Base-by-base conservation (phyloP, 495 filamentous ascomycete genomes). In the Neurospora discreta region DNA sequence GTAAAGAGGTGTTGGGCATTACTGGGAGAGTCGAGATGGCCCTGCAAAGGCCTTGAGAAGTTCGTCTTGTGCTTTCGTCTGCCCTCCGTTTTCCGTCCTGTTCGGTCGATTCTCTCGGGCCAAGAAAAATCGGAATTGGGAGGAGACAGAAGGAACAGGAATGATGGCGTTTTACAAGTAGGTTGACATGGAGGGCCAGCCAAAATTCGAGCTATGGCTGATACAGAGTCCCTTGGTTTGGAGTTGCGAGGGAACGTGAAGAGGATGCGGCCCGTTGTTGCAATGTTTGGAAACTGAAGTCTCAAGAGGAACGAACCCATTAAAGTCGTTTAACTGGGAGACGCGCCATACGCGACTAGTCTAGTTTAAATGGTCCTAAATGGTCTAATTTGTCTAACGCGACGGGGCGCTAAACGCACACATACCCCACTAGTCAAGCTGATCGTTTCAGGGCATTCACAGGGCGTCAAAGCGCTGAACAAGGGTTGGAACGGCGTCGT, bases 1-100 rank as follows among this genome's bases (percentile, higher is more conserved):
- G 81, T 30, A 85, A 75, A 11, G 79, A 78, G 11, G 84, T 86
- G 76, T 86, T 86, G n/a, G 84, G 79, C 84, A 86, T 86, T 86
- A 9, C 16, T 65, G 52, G 7, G 16, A 16, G 26, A 18, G 9
- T 60, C 23, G 23, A 13, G 18, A 33, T 65, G 23, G 26, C 52
- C 13, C 15, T 1, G 30, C 26, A 7, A 18, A 30, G 26, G 15
- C 52, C 52, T 60, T 23, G 26, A 16, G 52, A 18, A 16, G 52
- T 33, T 60, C 52, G 52, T 33, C 6, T 16, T 65, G 23, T 18
- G 52, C 11, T 65, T 65, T 5, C 26, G 52, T 65, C 26, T 3
- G 26, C 15, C 26, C 52, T 65, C 33, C 26, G 26, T 65, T 15
- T 16, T 33, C 8, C 52, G 52, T 65, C 52, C 52, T 65, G 13